Evolutionary conservation across 495 filamentous ascomycete species (phyloP), one percentile per base, ranked within the genome.

Genomic region (Aspergillus indologenus): DNA sequence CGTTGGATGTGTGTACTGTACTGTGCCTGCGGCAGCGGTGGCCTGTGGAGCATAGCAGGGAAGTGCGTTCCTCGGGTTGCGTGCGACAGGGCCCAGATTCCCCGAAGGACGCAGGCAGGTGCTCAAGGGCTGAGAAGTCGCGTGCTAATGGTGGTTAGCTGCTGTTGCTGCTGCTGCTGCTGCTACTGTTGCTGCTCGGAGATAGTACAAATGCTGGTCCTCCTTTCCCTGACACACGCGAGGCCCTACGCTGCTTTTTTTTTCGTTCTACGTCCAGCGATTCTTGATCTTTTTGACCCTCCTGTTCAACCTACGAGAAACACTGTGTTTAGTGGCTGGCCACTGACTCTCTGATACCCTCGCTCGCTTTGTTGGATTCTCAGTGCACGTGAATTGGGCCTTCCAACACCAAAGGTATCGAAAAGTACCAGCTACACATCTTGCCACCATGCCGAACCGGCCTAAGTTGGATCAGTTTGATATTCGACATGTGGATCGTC

Each of bases 401-500:
- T 9, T 11, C 34, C 6, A 40, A 6, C 12, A 11, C 34, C 5
- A 14, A 40, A 40, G 34, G 34, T 8, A 40, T 40, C 12, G 7
- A 40, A 14, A 2, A 11, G 6, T 15, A 40, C 12, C 9, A 40
- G 34, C 12, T 11, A 7, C 7, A 8, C 2, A 7, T 9, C 34
- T 40, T 2, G 12, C 12, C 34, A 40, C 34, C 5, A 40, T 40
- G 34, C 34, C 34, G 12, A 40, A 40, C 34, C 5, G 34, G 34
- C 34, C 34, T 2, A 40, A 40, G 34, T 40, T 40, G 34, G 34
- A 40, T 14, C 34, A 40, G 12, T 40, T 40, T 9, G 49, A 59
- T 34, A 59, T 59, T 23, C 31, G 23, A 24, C 82, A 85, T 64
- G 79, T 85, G 55, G 79, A 81, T 67, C 79, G 83, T 23, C 79